These are phyloP conservation scores for Oryza brachyantha DNA, from an alignment of 176 grass and related monocot species.

Conservation along the genomic window DNA sequence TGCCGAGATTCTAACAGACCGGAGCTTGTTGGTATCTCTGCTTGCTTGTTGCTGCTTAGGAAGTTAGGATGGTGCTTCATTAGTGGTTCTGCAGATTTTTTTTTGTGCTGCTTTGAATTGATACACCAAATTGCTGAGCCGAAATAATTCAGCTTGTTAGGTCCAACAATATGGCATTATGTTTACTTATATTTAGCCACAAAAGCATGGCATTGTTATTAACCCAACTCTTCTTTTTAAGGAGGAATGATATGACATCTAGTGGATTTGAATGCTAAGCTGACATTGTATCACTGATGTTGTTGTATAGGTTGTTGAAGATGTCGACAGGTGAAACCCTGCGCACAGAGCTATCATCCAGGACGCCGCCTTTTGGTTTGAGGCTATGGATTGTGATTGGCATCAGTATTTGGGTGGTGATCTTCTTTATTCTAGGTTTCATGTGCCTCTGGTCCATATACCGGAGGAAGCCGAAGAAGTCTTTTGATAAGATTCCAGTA, in stretches of 20 bases:
- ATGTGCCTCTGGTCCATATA: slow-evolving; percentile 53
- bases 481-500: slow-evolving; percentile 43
- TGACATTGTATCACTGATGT: background rate
- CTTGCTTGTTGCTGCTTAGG: background rate
- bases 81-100: too few species aligned
- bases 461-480: slow-evolving; percentile 38
- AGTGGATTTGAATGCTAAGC: background rate
- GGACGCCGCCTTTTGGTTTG: background rate
- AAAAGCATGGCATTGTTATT: background rate
- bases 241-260: background rate
- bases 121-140: background rate
- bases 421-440: slow-evolving; percentile 52
- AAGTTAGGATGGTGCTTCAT: background rate
- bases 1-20: background rate
- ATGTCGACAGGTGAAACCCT: background rate
- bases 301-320: background rate
- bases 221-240: background rate
- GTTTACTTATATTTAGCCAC: background rate
- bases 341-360: background rate
- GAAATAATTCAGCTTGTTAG: background rate
- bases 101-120: too few species aligned
- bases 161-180: background rate
- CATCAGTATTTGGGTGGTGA: slow-evolving; percentile 28
- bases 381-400: background rate
- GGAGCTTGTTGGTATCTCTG: background rate